A percentile compares a stretch with the other conserved stretches of the same genome.
phyloP scores from a whole-genome alignment of 2,329 filamentous ascomycete genomes.

The Colletotrichum sp. region DNA sequence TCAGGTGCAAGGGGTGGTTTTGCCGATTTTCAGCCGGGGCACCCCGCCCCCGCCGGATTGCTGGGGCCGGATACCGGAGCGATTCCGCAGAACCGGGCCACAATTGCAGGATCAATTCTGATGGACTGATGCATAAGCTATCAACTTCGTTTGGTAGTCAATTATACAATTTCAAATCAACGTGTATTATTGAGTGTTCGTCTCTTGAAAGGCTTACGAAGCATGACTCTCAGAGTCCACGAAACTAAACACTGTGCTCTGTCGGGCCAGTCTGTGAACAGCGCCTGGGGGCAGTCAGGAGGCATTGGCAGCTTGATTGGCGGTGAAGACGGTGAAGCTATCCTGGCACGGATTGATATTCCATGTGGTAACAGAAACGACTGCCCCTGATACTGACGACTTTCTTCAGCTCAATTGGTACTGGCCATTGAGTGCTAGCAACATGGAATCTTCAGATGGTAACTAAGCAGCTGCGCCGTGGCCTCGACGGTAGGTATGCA shows the following conservation, averaged over 20 bases:
- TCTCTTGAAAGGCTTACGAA: too few species aligned
- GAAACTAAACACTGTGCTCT: not conserved
- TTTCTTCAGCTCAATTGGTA: not conserved
- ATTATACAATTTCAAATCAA: too few species aligned
- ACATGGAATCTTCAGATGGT: not conserved
- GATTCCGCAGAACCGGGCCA: too few species aligned
- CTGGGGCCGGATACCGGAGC: not conserved
- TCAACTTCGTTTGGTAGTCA: too few species aligned
- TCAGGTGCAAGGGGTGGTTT: not conserved
- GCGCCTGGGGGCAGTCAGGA: not conserved
- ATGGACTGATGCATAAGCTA: too few species aligned
- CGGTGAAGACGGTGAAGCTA: not conserved
- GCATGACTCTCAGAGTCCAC: not conserved
- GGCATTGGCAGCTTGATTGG: not conserved
- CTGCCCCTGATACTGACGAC: not conserved
- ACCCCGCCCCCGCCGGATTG: not conserved
- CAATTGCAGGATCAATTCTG: too few species aligned
- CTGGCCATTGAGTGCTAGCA: not conserved
- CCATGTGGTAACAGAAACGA: slow-evolving; percentile 22
- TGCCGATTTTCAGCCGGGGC: not conserved
- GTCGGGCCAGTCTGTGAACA: not conserved
- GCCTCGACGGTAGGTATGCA: not conserved
- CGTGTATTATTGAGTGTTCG: too few species aligned
- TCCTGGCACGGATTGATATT: not conserved
- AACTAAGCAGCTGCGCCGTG: not conserved